A percentile compares a stretch with the other conserved stretches of the same genome.
These are phyloP conservation scores for Paralagenidium karlingii DNA, from an alignment of 352 stramenopile genomes.

Conservation along the genomic window DNA sequence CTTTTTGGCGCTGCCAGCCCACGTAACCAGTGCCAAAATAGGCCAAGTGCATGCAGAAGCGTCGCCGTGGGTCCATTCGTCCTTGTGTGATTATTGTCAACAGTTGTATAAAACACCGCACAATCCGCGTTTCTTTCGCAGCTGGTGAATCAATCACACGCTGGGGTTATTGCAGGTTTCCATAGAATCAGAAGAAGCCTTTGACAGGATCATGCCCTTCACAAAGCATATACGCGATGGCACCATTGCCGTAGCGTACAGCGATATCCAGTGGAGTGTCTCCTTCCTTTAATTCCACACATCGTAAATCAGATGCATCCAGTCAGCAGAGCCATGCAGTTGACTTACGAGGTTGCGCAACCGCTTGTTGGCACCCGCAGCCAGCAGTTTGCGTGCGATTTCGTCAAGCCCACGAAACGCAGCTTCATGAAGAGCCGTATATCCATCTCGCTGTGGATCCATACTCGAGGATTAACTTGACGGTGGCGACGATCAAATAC, in stretches of 20 bases:
- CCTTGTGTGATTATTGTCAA: too few relatives aligned
- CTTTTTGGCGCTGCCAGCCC: conserved; percentile 64
- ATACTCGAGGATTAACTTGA: background rate
- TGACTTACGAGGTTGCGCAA: conserved; percentile 30
- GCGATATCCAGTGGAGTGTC: conserved; percentile 48
- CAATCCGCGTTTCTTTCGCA: too few relatives aligned
- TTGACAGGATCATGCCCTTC: conserved; percentile 32
- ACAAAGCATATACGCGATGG: conserved; percentile 41
- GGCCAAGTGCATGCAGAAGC: conserved; percentile 60
- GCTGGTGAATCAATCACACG: too few relatives aligned
- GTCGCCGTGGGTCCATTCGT: conserved; percentile 7
- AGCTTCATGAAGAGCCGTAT: conserved; percentile 52
- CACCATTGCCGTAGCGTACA: conserved; percentile 45
- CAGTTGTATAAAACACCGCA: too few relatives aligned
- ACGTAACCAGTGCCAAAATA: conserved; percentile 68
- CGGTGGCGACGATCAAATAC: background rate
- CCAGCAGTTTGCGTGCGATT: conserved; percentile 38
- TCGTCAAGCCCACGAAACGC: conserved; percentile 49
- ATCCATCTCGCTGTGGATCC: conserved; percentile 40
- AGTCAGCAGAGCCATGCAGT: background rate
- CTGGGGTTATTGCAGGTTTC: too few relatives aligned
- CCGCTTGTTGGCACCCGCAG: conserved; percentile 34
- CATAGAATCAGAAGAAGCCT: conserved; percentile 39
- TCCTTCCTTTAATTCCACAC: conserved; percentile 22
- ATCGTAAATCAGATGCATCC: background rate